phyloP scores from a whole-genome alignment of 2,329 filamentous ascomycete species.

The Paraconiothyrium brasiliense region DNA sequence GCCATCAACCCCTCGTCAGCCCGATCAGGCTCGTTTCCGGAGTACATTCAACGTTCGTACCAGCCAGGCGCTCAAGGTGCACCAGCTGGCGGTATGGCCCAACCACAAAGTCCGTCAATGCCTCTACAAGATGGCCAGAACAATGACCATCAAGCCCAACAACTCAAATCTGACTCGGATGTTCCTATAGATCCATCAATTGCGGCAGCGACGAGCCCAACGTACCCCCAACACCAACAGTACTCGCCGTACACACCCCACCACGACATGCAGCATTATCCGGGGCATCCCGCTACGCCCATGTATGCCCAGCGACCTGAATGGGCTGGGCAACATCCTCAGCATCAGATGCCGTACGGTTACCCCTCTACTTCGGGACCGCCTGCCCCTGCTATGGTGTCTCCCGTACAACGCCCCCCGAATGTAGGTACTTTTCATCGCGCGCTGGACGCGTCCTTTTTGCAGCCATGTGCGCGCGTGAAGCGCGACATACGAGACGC shows the following conservation, averaged over 20 bases:
- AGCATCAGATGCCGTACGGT: slow-evolving; percentile 55
- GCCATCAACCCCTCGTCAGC: slow-evolving; percentile 77
- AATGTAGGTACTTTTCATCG: slow-evolving; percentile 61
- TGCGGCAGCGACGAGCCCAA: slow-evolving; percentile 89
- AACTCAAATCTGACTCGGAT: slow-evolving; percentile 92
- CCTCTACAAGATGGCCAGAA: slow-evolving; percentile 81
- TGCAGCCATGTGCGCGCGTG: not conserved
- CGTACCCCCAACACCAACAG: slow-evolving; percentile 80
- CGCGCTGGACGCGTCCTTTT: slow-evolving; percentile 1
- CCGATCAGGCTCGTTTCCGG: slow-evolving; percentile 85
- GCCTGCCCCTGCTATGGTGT: slow-evolving; percentile 65
- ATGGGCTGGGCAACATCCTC: slow-evolving; percentile 70
- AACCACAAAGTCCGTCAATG: slow-evolving; percentile 98
- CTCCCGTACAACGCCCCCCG: slow-evolving; percentile 68
- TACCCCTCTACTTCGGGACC: slow-evolving; percentile 68
- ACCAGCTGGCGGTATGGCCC: slow-evolving; percentile 91
- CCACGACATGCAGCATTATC: slow-evolving; percentile 85
- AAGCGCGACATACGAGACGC: not conserved
- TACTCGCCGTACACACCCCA: slow-evolving; percentile 88
- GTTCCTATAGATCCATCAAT: slow-evolving; percentile 99
- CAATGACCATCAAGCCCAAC: slow-evolving; percentile 72
- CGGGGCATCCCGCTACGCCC: slow-evolving; percentile 66
- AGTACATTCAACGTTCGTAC: slow-evolving; percentile 85
- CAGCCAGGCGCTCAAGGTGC: slow-evolving; percentile 77
- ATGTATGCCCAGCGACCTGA: slow-evolving; percentile 76